A percentile compares a stretch with the other conserved stretches of the same genome.
phyloP scores from a whole-genome alignment of 768 basidiomycete species.

The Fomitopsis pulvina region DNA sequence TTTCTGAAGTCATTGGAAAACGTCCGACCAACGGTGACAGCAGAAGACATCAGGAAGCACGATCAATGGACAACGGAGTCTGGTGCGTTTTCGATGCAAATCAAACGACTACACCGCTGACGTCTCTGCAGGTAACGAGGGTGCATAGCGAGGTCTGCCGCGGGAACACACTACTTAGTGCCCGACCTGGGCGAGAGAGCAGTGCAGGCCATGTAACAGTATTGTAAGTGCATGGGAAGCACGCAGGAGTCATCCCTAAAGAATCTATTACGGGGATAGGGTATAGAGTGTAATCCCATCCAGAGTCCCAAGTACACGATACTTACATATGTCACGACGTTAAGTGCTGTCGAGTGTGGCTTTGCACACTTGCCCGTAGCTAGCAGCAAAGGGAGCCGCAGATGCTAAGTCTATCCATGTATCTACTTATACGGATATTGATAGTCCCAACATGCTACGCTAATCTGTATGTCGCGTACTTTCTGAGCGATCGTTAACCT shows the following conservation, averaged over 20 bases:
- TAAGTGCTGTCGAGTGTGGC: too few species aligned
- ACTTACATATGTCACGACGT: too few species aligned
- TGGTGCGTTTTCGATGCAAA: slow-evolving; percentile 38
- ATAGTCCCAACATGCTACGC: too few species aligned
- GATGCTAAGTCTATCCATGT: too few species aligned
- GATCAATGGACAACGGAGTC: slow-evolving; percentile 83
- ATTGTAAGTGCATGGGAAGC: background rate
- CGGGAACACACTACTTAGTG: too few species aligned
- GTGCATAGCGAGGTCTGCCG: slow-evolving; percentile 10
- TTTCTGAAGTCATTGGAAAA: slow-evolving; percentile 76
- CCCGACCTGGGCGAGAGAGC: background rate
- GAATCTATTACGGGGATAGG: background rate
- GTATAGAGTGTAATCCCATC: background rate
- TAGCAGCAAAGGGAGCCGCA: too few species aligned
- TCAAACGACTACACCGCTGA: background rate
- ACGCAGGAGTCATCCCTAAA: background rate
- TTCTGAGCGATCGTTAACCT: too few species aligned
- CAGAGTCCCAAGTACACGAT: too few species aligned
- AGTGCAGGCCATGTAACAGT: background rate
- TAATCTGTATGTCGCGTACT: too few species aligned
- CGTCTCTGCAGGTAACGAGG: slow-evolving; percentile 18
- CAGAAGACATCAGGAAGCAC: slow-evolving; percentile 79
- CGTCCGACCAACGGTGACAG: slow-evolving; percentile 83
- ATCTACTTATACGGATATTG: too few species aligned
- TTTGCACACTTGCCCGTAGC: too few species aligned